Percentiles rank a stretch among this genome's conserved stretches.
Conservation (phyloP, 345 rosid genomes). For the Brassica napus region Da-Ae NC_063444.1:7647501-7648000, state of each 20-base stretch:
- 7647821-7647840: conserved; percentile 22
- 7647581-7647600: conserved; percentile 67
- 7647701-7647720: conserved; percentile 58
- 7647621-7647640: conserved; percentile 50
- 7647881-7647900: neutral
- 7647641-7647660: conserved; percentile 26
- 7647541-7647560: conserved; percentile 66
- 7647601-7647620: conserved; percentile 62
- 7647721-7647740: conserved; percentile 56
- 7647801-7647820: conserved; percentile 31
- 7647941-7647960: neutral
- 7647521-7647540: conserved; percentile 59
- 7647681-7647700: conserved; percentile 54
- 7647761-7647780: neutral
- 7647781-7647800: neutral
- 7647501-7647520: conserved; percentile 68
- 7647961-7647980: neutral
- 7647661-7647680: conserved; percentile 38
- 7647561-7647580: conserved; percentile 79
- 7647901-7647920: neutral
- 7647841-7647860: neutral
- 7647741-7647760: conserved; percentile 47
- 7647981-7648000: neutral
- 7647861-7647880: conserved; percentile 10
- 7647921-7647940: neutral